Percentiles rank a stretch among this genome's conserved stretches.
Conservation (phyloP, 176 grass and related monocot species). For the Aegilops longissima region DNA sequence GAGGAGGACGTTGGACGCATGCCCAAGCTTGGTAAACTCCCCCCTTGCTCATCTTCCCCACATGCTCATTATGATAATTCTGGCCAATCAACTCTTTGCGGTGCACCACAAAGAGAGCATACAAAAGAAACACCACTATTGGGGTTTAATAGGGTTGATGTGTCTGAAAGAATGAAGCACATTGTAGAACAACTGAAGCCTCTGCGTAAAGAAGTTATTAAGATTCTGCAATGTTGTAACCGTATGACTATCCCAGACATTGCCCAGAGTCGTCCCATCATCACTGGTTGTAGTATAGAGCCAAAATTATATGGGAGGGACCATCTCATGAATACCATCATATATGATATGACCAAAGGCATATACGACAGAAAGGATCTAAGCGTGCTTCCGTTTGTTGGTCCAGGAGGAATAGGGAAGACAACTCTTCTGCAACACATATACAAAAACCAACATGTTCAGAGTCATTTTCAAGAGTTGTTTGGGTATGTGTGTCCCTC, state of each 20-base stretch:
- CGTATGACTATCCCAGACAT: not conserved
- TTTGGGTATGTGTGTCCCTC: not conserved
- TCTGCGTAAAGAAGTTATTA: no score
- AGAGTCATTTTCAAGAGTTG: not conserved
- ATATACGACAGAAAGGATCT: not conserved
- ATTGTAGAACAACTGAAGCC: no score
- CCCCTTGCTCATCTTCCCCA: not conserved
- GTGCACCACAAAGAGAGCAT: not conserved
- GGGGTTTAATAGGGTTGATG: not conserved
- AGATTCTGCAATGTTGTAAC: not conserved
- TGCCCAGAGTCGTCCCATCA: not conserved
- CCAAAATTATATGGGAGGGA: no score
- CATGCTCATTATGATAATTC: not conserved
- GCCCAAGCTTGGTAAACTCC: not conserved
- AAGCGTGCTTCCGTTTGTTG: slow-evolving; percentile 31
- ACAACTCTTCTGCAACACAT: slow-evolving; percentile 38
- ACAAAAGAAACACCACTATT: not conserved
- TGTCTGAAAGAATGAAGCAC: no score
- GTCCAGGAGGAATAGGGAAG: slow-evolving; percentile 43
- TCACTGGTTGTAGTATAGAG: no score
- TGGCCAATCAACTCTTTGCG: not conserved
- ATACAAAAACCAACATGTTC: not conserved
- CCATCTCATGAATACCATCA: no score
- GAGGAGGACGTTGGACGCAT: not conserved
- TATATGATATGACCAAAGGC: no score